Conservation (phyloP, 768 basidiomycete species). For the Lentinula raphanica region DNA sequence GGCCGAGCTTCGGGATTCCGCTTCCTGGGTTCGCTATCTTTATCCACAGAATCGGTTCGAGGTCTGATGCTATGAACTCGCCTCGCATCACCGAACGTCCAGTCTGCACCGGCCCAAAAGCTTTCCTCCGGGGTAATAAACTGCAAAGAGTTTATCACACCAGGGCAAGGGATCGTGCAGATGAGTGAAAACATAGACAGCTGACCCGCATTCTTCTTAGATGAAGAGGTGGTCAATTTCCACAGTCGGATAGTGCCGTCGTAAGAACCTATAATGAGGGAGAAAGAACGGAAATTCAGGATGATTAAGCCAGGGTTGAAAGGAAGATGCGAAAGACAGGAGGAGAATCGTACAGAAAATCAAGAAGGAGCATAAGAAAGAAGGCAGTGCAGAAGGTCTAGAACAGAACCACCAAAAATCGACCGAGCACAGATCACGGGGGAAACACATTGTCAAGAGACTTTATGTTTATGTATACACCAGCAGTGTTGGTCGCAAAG, state of each 20-base stretch:
- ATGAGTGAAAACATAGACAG: slow-evolving; percentile 70
- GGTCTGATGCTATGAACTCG: background rate
- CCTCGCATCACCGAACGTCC: slow-evolving; percentile 22
- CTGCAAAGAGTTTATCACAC: slow-evolving; percentile 89
- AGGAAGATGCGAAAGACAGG: background rate
- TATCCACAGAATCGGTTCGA: background rate
- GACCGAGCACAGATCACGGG: background rate
- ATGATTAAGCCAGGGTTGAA: background rate
- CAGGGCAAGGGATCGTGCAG: slow-evolving; percentile 60
- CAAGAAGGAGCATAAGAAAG: background rate
- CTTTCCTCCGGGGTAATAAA: slow-evolving; percentile 53
- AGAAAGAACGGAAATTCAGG: background rate
- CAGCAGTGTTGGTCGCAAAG: background rate
- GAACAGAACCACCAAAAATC: background rate
- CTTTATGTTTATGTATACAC: background rate
- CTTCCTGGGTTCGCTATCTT: background rate
- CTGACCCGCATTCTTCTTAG: slow-evolving; percentile 30
- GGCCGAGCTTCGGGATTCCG: slow-evolving; percentile 18
- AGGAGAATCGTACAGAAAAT: background rate
- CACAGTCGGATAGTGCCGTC: slow-evolving; percentile 87
- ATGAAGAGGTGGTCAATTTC: slow-evolving; percentile 45
- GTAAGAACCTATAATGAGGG: slow-evolving; percentile 70
- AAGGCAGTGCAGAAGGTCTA: background rate
- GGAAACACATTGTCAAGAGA: too few species aligned
- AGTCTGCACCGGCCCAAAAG: slow-evolving; percentile 33